phyloP scores from a whole-genome alignment of 306 rosid species.

The Vigna hirtella region DNA sequence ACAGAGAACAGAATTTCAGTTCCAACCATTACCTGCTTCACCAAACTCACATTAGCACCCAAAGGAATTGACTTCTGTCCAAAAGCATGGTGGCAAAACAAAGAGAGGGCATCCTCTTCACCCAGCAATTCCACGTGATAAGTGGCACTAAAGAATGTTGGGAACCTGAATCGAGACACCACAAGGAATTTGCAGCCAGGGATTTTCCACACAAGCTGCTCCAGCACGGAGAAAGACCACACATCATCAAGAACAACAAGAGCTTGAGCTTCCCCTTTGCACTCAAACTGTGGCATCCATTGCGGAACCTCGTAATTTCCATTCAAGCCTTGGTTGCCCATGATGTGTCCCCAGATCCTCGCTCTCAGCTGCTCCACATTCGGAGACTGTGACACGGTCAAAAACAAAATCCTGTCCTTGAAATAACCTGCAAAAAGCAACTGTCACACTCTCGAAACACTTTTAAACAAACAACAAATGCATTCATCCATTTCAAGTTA shows the following conservation, averaged over 20 bases:
- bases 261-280: conserved; percentile 45
- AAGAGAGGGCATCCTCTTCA: conserved; percentile 70
- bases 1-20: conserved; percentile 2
- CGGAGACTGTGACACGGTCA: conserved; percentile 91
- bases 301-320: conserved; percentile 57
- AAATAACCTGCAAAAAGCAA: conserved; percentile 61
- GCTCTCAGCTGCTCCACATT: conserved; percentile 71
- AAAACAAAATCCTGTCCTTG: conserved; percentile 71
- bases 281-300: conserved; percentile 52
- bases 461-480: not conserved
- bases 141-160: conserved; percentile 46
- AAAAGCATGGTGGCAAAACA: conserved; percentile 91
- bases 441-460: not conserved
- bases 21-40: conserved; percentile 69
- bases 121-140: conserved; percentile 68
- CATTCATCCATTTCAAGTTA: not conserved
- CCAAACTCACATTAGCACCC: conserved; percentile 63
- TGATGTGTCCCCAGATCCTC: conserved; percentile 61
- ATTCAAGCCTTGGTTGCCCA: conserved; percentile 55
- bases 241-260: conserved; percentile 85
- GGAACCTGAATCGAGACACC: conserved; percentile 74
- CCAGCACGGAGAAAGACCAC: conserved; percentile 67
- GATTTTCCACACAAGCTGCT: conserved; percentile 56
- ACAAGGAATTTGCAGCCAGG: conserved; percentile 74
- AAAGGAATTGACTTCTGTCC: conserved; percentile 76